phyloP scores from a whole-genome alignment of 2,329 filamentous ascomycete species.

The Cercospora citrullina region DNA sequence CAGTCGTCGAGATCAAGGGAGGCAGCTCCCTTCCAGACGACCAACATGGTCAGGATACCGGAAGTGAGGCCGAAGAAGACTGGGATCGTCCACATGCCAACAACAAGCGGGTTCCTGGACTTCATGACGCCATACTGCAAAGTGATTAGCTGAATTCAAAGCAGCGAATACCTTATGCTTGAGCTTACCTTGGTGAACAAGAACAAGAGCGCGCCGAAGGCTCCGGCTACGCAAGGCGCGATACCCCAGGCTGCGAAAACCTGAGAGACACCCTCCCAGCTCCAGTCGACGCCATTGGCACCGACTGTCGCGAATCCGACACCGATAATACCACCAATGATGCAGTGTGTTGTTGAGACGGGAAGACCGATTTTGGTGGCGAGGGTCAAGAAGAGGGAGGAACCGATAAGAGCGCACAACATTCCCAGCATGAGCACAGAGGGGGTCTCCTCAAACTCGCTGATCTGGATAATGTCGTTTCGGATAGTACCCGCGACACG shows the following conservation, averaged over 20 bases:
- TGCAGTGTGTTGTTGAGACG: conserved; percentile 57
- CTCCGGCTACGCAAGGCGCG: conserved; percentile 48
- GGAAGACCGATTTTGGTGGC: conserved; percentile 55
- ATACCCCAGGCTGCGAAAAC: conserved; percentile 57
- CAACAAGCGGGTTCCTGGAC: conserved; percentile 49
- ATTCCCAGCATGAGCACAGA: conserved; percentile 55
- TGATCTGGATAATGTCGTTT: conserved; percentile 49
- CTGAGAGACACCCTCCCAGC: conserved; percentile 57
- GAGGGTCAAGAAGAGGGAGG: conserved; percentile 54
- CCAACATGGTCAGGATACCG: conserved; percentile 55
- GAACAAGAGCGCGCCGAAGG: conserved; percentile 51
- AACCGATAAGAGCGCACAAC: conserved; percentile 56
- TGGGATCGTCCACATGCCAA: conserved; percentile 51
- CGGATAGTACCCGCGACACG: conserved; percentile 50
- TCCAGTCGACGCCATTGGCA: conserved; percentile 56
- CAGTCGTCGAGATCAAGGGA: conserved; percentile 51
- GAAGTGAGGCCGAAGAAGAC: conserved; percentile 50
- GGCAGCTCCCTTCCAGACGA: conserved; percentile 54
- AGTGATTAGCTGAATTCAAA: not conserved
- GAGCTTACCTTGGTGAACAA: conserved; percentile 39
- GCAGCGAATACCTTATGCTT: not conserved
- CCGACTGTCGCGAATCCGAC: conserved; percentile 55
- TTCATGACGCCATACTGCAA: conserved; percentile 49
- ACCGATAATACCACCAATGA: conserved; percentile 42
- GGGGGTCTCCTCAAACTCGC: conserved; percentile 48